Conservation (phyloP, 2,329 filamentous ascomycete genomes). For the Hymenoscyphus occultus region DNA sequence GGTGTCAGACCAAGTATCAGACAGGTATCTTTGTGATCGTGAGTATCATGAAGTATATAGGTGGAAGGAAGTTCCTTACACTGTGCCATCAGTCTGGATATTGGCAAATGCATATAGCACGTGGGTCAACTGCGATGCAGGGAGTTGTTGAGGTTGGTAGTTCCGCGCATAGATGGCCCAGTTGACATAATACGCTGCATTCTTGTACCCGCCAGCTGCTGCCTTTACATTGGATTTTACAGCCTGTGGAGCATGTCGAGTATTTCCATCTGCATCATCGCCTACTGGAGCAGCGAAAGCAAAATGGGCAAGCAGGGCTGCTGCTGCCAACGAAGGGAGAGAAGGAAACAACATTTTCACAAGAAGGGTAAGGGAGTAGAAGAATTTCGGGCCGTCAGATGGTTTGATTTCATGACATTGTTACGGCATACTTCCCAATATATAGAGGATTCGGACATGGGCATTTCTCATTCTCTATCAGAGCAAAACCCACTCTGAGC, state of each 20-base stretch:
- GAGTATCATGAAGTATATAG: conserved; percentile 54
- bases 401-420: background rate
- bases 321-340: conserved; percentile 3
- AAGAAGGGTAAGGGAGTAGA: background rate
- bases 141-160: conserved; percentile 69
- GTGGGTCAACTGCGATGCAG: conserved; percentile 68
- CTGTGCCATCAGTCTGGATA: conserved; percentile 65
- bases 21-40: conserved; percentile 49
- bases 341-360: conserved; percentile 7
- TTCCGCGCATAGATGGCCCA: conserved; percentile 68
- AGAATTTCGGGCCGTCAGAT: background rate
- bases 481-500: background rate
- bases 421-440: conserved; percentile 1
- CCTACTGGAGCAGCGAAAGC: background rate
- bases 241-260: background rate
- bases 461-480: background rate
- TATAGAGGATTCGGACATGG: background rate
- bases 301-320: conserved; percentile 7
- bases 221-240: background rate
- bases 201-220: conserved; percentile 14
- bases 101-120: conserved; percentile 82
- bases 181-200: conserved; percentile 22
- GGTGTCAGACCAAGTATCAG: conserved; percentile 66
- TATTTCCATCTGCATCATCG: background rate
- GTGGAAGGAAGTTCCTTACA: conserved; percentile 45